Base-by-base conservation (phyloP, 257 asterid genomes). In the Solanum tarapatanum region DNA sequence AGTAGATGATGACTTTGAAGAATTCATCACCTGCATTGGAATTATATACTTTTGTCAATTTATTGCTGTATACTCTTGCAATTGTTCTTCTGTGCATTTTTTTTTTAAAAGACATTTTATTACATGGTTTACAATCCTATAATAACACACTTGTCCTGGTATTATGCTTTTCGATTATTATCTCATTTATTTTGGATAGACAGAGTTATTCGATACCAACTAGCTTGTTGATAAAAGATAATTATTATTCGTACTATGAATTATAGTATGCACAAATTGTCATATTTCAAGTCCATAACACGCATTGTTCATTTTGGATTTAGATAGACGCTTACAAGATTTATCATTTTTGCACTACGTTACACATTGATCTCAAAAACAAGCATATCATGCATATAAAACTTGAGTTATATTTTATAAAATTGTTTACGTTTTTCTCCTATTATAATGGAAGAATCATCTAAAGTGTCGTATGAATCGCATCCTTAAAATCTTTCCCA, bases 11-110 rank as follows among this genome's bases (percentile, higher is more conserved):
- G 41, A 26, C 69, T 72, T 87, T 75, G 87, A 75, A 64, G 82
- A 87, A 74, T 83, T 86, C 76, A 24, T 26, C 82, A 12, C 35
- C 70, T 55, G 77, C 43, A 39, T 73, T 89, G 89, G 91, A 89
- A 75, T 36, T 75, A 87, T 83, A 41, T 83, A 60, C 62, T 87
- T 82, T 88, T 80, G 88, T 80, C 88, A 86, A 86, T 55, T 88
- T 82, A 55, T 70, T 86, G 80, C 48, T 88, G 87, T 48, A 75
- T 62, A 4, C 45, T 55, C 45, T 89, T 74, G 80, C 80, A 73
- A 33, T 33, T 73, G 74, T 68, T 64, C 70, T 55, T 84, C 64
- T 32, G 48, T 9, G 24, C 55, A 23, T 84, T 26, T 39, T 37
- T 37, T 39, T 39, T 39, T 0, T 8, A 39, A 39, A 21, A 60